Evolutionary conservation across 1,139 yeast genomes (phyloP).

Genomic region (Candida tetrigidarum): DNA sequence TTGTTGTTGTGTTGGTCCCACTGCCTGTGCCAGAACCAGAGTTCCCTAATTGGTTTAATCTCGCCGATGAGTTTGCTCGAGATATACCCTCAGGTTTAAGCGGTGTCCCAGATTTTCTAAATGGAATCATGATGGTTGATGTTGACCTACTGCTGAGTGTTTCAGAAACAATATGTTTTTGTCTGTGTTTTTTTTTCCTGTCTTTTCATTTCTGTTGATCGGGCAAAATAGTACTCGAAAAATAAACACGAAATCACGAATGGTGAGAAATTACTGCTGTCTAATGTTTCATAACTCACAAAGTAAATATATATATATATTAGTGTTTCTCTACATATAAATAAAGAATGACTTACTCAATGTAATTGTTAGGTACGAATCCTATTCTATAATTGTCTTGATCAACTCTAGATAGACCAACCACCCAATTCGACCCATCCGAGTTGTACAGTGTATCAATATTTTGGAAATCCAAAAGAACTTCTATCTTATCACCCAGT

Average conservation of each 20-base stretch:
- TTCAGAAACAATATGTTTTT: background rate
- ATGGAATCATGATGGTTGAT: slow-evolving; percentile 22
- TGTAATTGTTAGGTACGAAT: slow-evolving; percentile 43
- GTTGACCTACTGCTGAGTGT: background rate
- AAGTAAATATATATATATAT: background rate
- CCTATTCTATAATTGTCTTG: slow-evolving; percentile 34
- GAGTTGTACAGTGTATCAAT: slow-evolving; percentile 26
- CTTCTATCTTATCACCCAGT: slow-evolving; percentile 38
- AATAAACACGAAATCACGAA: background rate
- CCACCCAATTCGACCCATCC: slow-evolving; percentile 36
- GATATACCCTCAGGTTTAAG: slow-evolving; percentile 36
- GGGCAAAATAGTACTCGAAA: no score
- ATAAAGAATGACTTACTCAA: slow-evolving; percentile 15
- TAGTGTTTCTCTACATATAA: background rate
- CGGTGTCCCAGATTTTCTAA: slow-evolving; percentile 23
- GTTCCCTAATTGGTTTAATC: slow-evolving; percentile 33
- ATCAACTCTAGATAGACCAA: slow-evolving; percentile 27
- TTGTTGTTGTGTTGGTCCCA: slow-evolving; percentile 6
- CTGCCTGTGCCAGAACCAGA: no score
- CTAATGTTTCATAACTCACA: no score
- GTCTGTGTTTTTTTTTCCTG: background rate
- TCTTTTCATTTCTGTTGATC: no score
- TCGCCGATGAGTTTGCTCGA: slow-evolving; percentile 36
- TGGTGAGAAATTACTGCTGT: no score
- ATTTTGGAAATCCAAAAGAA: slow-evolving; percentile 37